A percentile compares a stretch with the other conserved stretches of the same genome.
Conservation (phyloP, 2,329 filamentous ascomycete genomes). For the Epichloe scottii region DNA sequence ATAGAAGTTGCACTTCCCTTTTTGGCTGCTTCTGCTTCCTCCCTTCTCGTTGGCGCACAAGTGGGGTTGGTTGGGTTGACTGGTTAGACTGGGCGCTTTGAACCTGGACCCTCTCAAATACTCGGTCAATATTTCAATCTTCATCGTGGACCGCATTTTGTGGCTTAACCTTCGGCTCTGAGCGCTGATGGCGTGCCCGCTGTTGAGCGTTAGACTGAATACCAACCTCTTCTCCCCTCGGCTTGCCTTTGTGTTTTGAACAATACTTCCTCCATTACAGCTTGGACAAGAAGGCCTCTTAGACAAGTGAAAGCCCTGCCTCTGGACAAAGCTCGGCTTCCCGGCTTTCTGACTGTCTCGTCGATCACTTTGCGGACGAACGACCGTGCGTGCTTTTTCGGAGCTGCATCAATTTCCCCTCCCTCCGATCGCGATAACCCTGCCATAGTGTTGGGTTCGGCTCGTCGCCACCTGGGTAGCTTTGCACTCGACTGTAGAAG, state of each 20-base stretch:
- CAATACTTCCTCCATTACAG: too few relatives aligned
- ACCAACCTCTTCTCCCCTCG: not conserved
- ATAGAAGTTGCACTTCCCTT: too few relatives aligned
- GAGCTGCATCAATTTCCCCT: not conserved
- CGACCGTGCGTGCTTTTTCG: not conserved
- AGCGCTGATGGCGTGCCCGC: not conserved
- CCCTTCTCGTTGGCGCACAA: too few relatives aligned
- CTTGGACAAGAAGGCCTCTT: too few relatives aligned
- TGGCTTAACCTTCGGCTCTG: slow-evolving; percentile 9
- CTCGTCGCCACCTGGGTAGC: not conserved
- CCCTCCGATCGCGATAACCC: not conserved
- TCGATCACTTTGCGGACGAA: not conserved
- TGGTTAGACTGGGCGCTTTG: too few relatives aligned
- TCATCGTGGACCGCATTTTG: not conserved
- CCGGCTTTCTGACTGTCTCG: not conserved
- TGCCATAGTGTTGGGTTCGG: not conserved
- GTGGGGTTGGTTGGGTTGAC: too few relatives aligned
- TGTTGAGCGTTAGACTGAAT: not conserved
- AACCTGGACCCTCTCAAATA: not conserved
- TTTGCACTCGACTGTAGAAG: not conserved
- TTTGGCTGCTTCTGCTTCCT: too few relatives aligned
- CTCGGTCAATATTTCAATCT: not conserved
- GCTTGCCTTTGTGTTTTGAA: not conserved
- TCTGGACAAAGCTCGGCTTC: not conserved
- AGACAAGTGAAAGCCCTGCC: too few relatives aligned